Percentiles rank a stretch among this genome's conserved stretches.
phyloP scores from a whole-genome alignment of 345 rosid species.

The Carallia brachiata region DNA sequence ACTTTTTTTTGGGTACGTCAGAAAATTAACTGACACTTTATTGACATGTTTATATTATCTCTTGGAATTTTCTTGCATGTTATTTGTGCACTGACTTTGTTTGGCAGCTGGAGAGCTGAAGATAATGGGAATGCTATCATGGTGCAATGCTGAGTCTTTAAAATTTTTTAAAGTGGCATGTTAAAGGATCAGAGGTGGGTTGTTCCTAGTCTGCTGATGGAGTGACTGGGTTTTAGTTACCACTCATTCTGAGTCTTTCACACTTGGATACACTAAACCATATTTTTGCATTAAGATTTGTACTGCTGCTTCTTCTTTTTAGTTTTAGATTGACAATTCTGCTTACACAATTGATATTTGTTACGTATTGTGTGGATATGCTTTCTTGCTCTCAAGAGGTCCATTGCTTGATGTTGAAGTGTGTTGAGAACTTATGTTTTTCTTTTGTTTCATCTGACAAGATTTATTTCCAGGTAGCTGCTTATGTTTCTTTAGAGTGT shows the following conservation, averaged over 20 bases:
- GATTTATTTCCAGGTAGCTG: constrained; percentile 70
- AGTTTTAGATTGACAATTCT: not conserved
- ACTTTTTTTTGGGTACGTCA: too few species aligned
- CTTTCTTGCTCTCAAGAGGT: constrained; percentile 46
- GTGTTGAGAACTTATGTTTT: constrained; percentile 84
- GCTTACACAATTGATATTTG: not conserved
- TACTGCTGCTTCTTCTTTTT: too few species aligned
- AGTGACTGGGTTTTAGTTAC: constrained; percentile 7
- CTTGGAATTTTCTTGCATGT: constrained; percentile 35
- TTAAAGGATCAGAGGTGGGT: constrained; percentile 75
- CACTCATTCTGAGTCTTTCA: not conserved
- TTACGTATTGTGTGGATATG: not conserved
- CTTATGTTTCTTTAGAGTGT: constrained; percentile 9
- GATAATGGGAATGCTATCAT: too few species aligned
- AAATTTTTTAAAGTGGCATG: constrained; percentile 63
- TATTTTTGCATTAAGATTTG: too few species aligned
- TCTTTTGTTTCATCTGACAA: constrained; percentile 91
- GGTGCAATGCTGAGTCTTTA: constrained; percentile 65
- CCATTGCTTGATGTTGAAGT: constrained; percentile 70
- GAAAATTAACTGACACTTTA: too few species aligned
- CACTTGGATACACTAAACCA: not conserved
- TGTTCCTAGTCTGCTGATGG: constrained; percentile 11
- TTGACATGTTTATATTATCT: too few species aligned
- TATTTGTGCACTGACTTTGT: too few species aligned
- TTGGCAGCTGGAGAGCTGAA: too few species aligned